Percentiles rank a stretch among this genome's conserved stretches.
phyloP scores from a whole-genome alignment of 176 grass and related monocot species.

The Oryza coarctata region DNA sequence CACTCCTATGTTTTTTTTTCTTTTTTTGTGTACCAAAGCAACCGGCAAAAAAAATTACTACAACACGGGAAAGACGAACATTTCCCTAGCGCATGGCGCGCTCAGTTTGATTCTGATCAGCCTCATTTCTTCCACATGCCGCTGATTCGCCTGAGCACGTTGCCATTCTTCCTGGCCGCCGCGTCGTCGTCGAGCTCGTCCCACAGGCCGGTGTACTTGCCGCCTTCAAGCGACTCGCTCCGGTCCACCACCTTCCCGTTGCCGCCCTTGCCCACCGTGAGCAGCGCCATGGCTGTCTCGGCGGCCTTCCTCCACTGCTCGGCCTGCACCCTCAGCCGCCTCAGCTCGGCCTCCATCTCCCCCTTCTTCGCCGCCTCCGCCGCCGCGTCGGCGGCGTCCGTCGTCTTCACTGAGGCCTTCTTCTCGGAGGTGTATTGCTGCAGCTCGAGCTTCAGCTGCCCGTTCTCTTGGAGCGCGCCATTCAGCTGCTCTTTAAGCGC shows the following conservation, averaged over 20 bases:
- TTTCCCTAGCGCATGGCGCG: neutral
- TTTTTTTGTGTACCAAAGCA: conserved; percentile 39
- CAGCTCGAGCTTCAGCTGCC: conserved; percentile 51
- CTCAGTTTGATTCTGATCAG: neutral
- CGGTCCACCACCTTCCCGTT: conserved; percentile 77
- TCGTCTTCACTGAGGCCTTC: conserved; percentile 39
- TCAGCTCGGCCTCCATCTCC: conserved; percentile 75
- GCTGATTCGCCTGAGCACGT: conserved; percentile 83
- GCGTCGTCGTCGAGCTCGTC: conserved; percentile 75
- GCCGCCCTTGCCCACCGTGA: conserved; percentile 62
- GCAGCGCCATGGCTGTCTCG: conserved; percentile 80
- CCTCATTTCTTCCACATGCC: conserved; percentile 97
- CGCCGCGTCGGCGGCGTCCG: conserved; percentile 31
- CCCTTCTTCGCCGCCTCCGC: conserved; percentile 43
- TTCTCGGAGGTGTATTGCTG: conserved; percentile 49
- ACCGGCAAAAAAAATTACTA: conserved; percentile 39
- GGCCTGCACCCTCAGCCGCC: conserved; percentile 82
- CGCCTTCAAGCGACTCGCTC: conserved; percentile 46
- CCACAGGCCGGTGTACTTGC: conserved; percentile 53
- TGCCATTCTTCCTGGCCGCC: conserved; percentile 71
- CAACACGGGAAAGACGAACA: conserved; percentile 17
- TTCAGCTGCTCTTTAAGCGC: conserved; percentile 48
- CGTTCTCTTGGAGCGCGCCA: conserved; percentile 55
- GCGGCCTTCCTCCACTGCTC: conserved; percentile 98
- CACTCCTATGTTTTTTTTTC: conserved; percentile 24